phyloP scores from a whole-genome alignment of 192 early-diverging fungal species.

The Thoreauomyces humboldtii region DNA sequence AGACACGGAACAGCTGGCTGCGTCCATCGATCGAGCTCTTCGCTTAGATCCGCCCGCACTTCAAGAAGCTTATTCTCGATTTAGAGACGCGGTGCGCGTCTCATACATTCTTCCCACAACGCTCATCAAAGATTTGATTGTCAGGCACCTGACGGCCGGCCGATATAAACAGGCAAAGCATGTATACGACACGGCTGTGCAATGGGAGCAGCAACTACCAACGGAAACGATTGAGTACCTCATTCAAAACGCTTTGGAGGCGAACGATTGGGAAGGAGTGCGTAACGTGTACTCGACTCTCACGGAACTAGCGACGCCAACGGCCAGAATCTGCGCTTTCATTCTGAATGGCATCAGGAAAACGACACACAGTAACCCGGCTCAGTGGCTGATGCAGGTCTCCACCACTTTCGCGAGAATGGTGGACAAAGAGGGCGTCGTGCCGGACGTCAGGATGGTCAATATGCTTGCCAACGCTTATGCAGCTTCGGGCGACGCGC shows the following conservation, averaged over 20 bases:
- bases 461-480: neutral
- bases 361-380: too few species aligned
- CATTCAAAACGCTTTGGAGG: neutral
- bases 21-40: too few species aligned
- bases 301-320: neutral
- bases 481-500: neutral
- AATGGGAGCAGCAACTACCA: too few species aligned
- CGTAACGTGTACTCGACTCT: neutral
- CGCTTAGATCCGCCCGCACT: too few species aligned
- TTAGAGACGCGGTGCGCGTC: too few species aligned
- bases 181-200: too few species aligned
- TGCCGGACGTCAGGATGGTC: constrained; percentile 1
- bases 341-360: neutral
- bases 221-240: neutral
- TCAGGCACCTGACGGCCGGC: too few species aligned
- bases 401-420: neutral
- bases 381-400: neutral
- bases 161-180: too few species aligned
- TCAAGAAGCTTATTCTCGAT: too few species aligned
- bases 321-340: neutral
- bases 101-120: too few species aligned
- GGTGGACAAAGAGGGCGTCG: neutral
- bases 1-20: too few species aligned
- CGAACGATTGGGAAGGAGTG: neutral
- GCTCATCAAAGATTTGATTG: too few species aligned